A percentile compares a stretch with the other conserved stretches of the same genome.
Evolutionary conservation across 345 rosid species (phyloP).

Genomic region (Carallia brachiata): DNA sequence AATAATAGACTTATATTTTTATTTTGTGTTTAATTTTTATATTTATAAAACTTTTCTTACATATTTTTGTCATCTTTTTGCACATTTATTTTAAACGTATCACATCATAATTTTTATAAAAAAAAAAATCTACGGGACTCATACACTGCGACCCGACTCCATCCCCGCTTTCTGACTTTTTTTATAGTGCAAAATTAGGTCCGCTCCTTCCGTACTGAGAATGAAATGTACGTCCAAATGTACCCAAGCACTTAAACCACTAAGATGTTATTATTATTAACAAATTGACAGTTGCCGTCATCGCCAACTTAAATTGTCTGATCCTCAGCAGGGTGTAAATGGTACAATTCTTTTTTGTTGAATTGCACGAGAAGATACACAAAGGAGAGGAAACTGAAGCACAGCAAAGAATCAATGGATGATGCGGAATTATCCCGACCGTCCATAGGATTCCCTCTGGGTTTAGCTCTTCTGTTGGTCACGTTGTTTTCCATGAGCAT

Average conservation of each 20-base stretch:
- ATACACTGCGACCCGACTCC: too few species aligned
- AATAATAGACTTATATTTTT: too few species aligned
- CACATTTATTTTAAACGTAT: too few species aligned
- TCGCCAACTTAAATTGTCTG: too few species aligned
- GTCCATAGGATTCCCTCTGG: conserved; percentile 37
- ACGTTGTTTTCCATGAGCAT: conserved; percentile 28
- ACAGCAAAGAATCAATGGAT: conserved; percentile 3
- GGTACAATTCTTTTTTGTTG: not conserved
- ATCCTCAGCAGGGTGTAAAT: not conserved
- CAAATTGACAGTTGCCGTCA: not conserved
- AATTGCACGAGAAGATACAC: not conserved
- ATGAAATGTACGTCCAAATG: conserved; percentile 10
- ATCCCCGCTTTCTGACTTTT: too few species aligned
- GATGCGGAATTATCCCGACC: conserved; percentile 24
- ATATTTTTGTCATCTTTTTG: too few species aligned
- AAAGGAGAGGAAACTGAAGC: not conserved
- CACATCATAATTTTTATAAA: not conserved
- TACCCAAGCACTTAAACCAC: not conserved
- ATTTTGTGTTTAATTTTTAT: too few species aligned
- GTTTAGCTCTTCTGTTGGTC: conserved; percentile 33
- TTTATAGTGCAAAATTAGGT: not conserved
- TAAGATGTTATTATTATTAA: not conserved
- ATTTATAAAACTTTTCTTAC: too few species aligned
- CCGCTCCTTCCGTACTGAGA: conserved; percentile 18
- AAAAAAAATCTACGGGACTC: too few species aligned